Evolutionary conservation across 176 grass and related monocot genomes (phyloP).

Genomic region (Cocos nucifera): DNA sequence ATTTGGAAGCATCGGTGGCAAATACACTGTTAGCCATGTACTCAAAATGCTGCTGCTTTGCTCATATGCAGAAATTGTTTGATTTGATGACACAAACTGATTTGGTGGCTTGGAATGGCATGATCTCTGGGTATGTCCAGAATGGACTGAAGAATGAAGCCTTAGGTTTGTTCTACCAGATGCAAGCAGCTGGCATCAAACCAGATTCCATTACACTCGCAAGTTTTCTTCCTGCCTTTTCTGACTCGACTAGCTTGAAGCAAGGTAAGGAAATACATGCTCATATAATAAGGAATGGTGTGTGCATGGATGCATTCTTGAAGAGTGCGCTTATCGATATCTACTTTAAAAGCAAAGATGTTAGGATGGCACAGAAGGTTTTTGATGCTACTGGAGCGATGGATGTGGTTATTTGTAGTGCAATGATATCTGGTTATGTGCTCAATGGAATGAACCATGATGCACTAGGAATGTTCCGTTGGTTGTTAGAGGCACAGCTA

Average conservation of each 20-base stretch:
- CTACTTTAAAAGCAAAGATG: conserved; percentile 72
- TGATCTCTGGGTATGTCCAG: conserved; percentile 77
- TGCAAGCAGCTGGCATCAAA: conserved; percentile 41
- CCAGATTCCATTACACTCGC: conserved; percentile 63
- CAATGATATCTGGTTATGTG: conserved; percentile 80
- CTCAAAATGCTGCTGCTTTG: conserved; percentile 49
- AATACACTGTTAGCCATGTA: conserved; percentile 80
- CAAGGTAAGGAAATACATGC: conserved; percentile 64
- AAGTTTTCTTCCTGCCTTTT: conserved; percentile 66
- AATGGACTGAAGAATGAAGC: conserved; percentile 54
- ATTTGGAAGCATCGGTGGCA: conserved; percentile 34
- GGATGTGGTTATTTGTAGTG: conserved; percentile 69
- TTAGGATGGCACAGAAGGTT: conserved; percentile 57
- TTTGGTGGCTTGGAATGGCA: conserved; percentile 70
- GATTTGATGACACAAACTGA: conserved; percentile 40
- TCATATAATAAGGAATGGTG: conserved; percentile 53
- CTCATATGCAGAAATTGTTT: conserved; percentile 52
- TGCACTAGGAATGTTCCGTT: conserved; percentile 51
- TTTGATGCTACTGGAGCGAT: conserved; percentile 41
- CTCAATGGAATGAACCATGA: conserved; percentile 56
- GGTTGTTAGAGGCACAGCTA: conserved; percentile 33
- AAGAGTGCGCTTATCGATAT: conserved; percentile 76
- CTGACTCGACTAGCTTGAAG: conserved; percentile 40
- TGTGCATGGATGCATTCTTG: conserved; percentile 66
- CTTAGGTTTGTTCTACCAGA: conserved; percentile 43